Base-by-base conservation (phyloP, 306 rosid species). In the Oxytropis ochrocephala region DNA sequence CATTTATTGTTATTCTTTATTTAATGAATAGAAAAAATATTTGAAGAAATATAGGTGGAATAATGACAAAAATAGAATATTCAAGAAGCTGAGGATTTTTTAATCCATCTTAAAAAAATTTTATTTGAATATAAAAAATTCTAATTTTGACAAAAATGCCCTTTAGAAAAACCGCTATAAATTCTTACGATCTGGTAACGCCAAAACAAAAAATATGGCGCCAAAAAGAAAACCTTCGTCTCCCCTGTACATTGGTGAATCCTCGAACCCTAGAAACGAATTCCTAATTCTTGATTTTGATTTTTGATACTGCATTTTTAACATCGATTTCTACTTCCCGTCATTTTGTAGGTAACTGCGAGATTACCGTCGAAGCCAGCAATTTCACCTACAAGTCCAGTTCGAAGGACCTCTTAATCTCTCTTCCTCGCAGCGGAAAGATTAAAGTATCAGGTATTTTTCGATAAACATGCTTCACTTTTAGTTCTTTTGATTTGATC, bases 181-280 rank as follows among this genome's bases (percentile, higher is more conserved):
- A 4, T 5, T 16, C n/a, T 27, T 16, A 60, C 7, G 2, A 50
- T 2, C 57, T 41, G 54, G 19, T 9, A 52, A 38, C 30, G 1
- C 39, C 16, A 8, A 72, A 55, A 43, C 42, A 6, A 19, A 38
- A 38, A 18, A 17, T 10, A 85, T 87, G 90, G 94, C 87, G 87
- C 94, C 82, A 77, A 85, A 71, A 71, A 74, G 64, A 74, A 75
- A 44, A 35, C 46, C 77, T 77, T 62, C 73, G 17, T 73, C 88
- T 32, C 80, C 87, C 39, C 79, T 89, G 70, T 74, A 75, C 42
- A 82, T 87, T 41, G 96, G 97, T 89, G 72, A 80, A 61, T 10
- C 59, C 64, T 57, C 59, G 38, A 73, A 70, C 79, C 74, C 72
- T 77, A 73, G 61, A 38, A 12, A 11, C 35, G 6, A 38, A 17